Base-by-base conservation (phyloP, 2,329 filamentous ascomycete genomes). In the Alternaria sp. region DNA sequence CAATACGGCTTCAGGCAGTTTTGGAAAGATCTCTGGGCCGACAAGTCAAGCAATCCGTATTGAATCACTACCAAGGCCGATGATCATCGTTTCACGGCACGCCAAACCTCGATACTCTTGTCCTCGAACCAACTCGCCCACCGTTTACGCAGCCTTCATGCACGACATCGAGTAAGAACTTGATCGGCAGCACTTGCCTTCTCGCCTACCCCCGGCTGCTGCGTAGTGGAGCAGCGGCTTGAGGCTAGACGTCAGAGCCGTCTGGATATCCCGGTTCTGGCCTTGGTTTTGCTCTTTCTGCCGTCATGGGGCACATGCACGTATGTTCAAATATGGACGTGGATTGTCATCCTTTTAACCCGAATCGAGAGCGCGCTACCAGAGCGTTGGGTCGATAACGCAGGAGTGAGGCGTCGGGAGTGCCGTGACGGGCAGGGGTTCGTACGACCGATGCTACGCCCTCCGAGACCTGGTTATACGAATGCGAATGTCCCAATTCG, bases 1-100 rank as follows among this genome's bases (percentile, higher is more conserved):
- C 77, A 79, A 56, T 98, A 97, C 80, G 94, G 95, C 7, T 88
- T 97, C 63, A 91, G 86, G 75, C 88, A 98, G 77, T 91, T 97
- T 80, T 97, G 93, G 93, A 87, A 87, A 70, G 94, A 98, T 79
- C 74, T 97, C 11, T 97, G 87, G 70, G 54, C 49, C 42, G 54
- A 57, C 36, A 61, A 61, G 48, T 57, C 59, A 11, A 61, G 59
- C 39, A 51, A 38, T 22, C 26, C 51, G 11, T 61, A 61, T 44
- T 61, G 42, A 61, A 42, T 48, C 39, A 55, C 32, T 43, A 36
- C n/a, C 42, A 26, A 46, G 24, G 36, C 46, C 20, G 43, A 44
- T 16, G 22, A 57, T 57, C 42, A 16, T 28, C 28, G 2, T 12
- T 53, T 48, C 54, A 36, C 54, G 36, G 42, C 38, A 22, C 9